Evolutionary conservation across 1,284 basidiomycete species (phyloP), one percentile per base, ranked within the genome.

Genomic region (Puccinia hordei): DNA sequence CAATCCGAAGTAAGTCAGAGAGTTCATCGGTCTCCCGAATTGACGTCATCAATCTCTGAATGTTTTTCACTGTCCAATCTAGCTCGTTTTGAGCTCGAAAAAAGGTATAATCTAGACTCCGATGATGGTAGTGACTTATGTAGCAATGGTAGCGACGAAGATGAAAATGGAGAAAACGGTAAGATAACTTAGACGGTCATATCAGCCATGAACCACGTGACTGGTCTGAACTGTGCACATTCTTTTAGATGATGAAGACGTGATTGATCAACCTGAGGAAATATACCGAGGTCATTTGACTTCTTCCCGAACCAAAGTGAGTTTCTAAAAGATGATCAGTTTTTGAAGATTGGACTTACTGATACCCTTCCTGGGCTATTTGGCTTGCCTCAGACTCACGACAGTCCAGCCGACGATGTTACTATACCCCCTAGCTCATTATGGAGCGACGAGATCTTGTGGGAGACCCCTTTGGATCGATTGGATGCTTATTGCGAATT

Each of bases 401-500:
- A 9, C 0, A 66, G 12, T 2, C 74, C 71, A 30, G 82, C 80
- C 51, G 59, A 71, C 49, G 76, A 71, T 5, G n/a, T 33, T 5
- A 55, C 65, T 2, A 24, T 53, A 13, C 65, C 76, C n/a, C 63
- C 76, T 9, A 78, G 76, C 51, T 78, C 76, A 24, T 27, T 82
- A 0, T 85, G 84, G 82, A 83, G 82, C 53, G 83, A 84, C 46
- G 84, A 85, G 68, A 82, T 84, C 35, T 74, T 84, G 3, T 85
- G 84, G 82, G 83, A 83, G 13, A 83, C 83, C 9, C 84, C 84
- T 6, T 78, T 85, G 38, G 84, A 85, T 78, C 77, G 82, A 66
- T 71, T 84, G 33, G 84, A 85, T 73, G 82, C 82, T 10, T 85
- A 85, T 65, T 76, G 80, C 35, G 75, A 82, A 12, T 85, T 85